Percentiles rank a stretch among this genome's conserved stretches.
These are phyloP conservation scores for Eucalyptus polyanthemos DNA, from an alignment of 345 rosid genomes.

Conservation along the genomic window DNA sequence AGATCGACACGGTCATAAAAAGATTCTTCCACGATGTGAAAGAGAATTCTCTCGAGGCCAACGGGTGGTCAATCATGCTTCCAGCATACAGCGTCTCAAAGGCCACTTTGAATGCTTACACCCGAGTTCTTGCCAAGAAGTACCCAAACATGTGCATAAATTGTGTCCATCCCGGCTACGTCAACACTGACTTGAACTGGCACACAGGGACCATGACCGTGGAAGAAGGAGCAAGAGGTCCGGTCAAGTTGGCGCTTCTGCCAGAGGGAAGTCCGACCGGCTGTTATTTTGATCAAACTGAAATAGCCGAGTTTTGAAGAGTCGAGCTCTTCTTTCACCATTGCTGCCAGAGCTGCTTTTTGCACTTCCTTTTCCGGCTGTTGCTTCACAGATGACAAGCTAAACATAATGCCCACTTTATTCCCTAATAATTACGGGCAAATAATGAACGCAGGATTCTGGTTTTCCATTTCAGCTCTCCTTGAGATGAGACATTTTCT, in stretches of 20 bases:
- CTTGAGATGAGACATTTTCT: background rate
- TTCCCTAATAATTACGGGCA: background rate
- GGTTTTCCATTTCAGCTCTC: background rate
- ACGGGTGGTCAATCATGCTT: slow-evolving; percentile 44
- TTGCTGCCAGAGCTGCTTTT: background rate
- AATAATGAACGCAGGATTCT: background rate
- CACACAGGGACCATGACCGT: slow-evolving; percentile 26
- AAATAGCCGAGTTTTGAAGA: slow-evolving; percentile 24
- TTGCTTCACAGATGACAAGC: background rate
- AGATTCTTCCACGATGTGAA: slow-evolving; percentile 21
- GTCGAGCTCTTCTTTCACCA: background rate
- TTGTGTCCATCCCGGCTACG: slow-evolving; percentile 46
- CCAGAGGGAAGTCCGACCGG: slow-evolving; percentile 34
- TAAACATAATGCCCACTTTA: background rate
- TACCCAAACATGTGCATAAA: slow-evolving; percentile 33
- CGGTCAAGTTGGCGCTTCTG: slow-evolving; percentile 38
- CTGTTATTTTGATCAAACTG: slow-evolving; percentile 31
- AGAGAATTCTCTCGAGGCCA: slow-evolving; percentile 22
- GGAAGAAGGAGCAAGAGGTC: slow-evolving; percentile 34
- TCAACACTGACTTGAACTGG: slow-evolving; percentile 33
- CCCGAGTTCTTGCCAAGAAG: slow-evolving; percentile 35
- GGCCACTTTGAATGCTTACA: slow-evolving; percentile 38
- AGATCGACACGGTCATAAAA: slow-evolving; percentile 15
- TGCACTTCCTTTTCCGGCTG: background rate
- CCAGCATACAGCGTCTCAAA: slow-evolving; percentile 46